phyloP scores from a whole-genome alignment of 257 asterid species.

The Ligustrum vulgare region DNA sequence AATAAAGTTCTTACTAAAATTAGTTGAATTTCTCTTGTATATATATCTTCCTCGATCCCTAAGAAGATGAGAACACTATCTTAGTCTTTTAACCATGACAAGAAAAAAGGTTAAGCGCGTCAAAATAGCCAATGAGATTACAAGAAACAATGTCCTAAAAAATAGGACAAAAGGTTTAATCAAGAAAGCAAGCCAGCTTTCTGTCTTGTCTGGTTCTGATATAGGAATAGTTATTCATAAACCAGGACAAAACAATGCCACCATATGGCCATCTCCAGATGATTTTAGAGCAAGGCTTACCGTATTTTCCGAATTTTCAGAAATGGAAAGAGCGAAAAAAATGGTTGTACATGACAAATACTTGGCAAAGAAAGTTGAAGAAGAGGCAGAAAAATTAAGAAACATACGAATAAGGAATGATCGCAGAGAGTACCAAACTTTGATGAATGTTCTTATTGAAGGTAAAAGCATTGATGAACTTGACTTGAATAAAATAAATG shows the following conservation, averaged over 20 bases:
- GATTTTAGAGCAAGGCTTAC: conserved; percentile 13
- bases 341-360: conserved; percentile 9
- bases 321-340: conserved; percentile 15
- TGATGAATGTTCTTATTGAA: not conserved
- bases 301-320: conserved; percentile 3
- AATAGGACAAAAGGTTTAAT: conserved; percentile 21
- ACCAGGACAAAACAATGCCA: conserved; percentile 1
- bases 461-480: not conserved
- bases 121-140: conserved; percentile 3
- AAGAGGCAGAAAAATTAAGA: not conserved
- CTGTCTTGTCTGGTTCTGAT: conserved; percentile 27
- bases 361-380: conserved; percentile 8
- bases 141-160: conserved; percentile 18
- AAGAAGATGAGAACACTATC: not conserved
- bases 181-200: conserved; percentile 30
- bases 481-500: conserved; percentile 9
- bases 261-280: conserved; percentile 22
- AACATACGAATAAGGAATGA: not conserved
- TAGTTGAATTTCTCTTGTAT: not conserved
- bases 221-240: conserved; percentile 17
- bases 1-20: not conserved
- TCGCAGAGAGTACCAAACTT: not conserved
- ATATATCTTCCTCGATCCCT: not conserved
- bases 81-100: conserved; percentile 12
- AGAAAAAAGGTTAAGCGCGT: conserved; percentile 25